Conservation (phyloP, 495 filamentous ascomycete species). For the Daldinia childiae region DNA sequence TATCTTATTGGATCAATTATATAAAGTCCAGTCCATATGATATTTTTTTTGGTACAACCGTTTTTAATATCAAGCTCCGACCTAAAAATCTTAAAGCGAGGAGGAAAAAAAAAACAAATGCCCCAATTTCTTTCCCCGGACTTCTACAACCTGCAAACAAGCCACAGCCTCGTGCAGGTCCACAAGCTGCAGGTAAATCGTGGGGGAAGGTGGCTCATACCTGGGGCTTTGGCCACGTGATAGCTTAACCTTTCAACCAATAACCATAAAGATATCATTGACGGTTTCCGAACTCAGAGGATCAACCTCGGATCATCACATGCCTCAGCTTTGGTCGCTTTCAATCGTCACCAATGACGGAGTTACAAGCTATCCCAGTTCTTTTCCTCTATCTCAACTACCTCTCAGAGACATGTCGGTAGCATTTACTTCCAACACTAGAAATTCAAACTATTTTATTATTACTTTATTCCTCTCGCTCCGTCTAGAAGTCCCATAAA, state of each 20-base stretch:
- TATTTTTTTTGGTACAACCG: background rate
- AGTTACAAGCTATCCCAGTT: slow-evolving; percentile 8
- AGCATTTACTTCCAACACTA: slow-evolving; percentile 15
- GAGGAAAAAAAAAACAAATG: background rate
- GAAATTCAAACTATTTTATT: slow-evolving; percentile 8
- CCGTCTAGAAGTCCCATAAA: slow-evolving; percentile 8
- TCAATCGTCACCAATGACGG: slow-evolving; percentile 43
- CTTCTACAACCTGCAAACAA: slow-evolving; percentile 5
- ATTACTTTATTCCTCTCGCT: background rate
- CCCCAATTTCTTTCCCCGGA: slow-evolving; percentile 20
- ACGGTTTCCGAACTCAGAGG: slow-evolving; percentile 5
- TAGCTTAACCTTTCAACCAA: background rate
- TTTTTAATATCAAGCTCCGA: background rate
- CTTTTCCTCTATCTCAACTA: slow-evolving; percentile 13
- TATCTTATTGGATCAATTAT: slow-evolving; percentile 1
- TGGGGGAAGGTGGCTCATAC: slow-evolving; percentile 37
- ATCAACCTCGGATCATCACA: slow-evolving; percentile 44
- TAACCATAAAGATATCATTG: background rate
- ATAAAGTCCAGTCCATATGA: background rate
- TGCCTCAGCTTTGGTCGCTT: slow-evolving; percentile 32
- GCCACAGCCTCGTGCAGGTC: slow-evolving; percentile 5
- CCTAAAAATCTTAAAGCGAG: background rate
- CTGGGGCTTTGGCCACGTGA: slow-evolving; percentile 18
- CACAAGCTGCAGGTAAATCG: slow-evolving; percentile 10
- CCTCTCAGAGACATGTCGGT: slow-evolving; percentile 13